Percentiles rank a stretch among this genome's conserved stretches.
phyloP scores from a whole-genome alignment of 495 filamentous ascomycete species.

The Choiromyces venosus region DNA sequence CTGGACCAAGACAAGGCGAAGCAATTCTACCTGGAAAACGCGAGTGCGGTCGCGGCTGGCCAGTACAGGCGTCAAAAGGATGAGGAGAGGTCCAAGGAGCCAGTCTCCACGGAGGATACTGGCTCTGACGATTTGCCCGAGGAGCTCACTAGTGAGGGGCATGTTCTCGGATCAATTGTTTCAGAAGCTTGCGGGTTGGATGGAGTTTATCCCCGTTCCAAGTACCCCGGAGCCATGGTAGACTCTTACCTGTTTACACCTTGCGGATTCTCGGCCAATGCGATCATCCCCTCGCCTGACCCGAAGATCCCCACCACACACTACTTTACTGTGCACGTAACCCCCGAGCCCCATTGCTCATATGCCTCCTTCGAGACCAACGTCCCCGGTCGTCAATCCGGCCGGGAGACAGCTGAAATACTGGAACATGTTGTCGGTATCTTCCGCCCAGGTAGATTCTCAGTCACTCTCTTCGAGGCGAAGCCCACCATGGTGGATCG shows the following conservation, averaged over 20 bases:
- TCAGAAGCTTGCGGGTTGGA: constrained; percentile 85
- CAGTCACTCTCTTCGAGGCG: constrained; percentile 92
- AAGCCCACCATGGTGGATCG: constrained; percentile 54
- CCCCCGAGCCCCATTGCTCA: constrained; percentile 95
- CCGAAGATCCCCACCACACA: constrained; percentile 57
- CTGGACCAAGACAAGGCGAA: constrained; percentile 86
- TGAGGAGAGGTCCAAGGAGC: constrained; percentile 46
- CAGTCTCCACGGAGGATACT: constrained; percentile 46
- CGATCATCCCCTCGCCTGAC: constrained; percentile 77
- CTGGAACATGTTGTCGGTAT: constrained; percentile 91
- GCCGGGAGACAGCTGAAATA: constrained; percentile 80
- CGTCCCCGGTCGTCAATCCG: constrained; percentile 82
- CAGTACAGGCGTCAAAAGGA: constrained; percentile 60
- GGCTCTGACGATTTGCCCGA: constrained; percentile 58
- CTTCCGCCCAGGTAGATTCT: constrained; percentile 95
- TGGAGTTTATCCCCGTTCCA: constrained; percentile 76
- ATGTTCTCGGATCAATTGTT: constrained; percentile 86
- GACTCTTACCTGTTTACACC: constrained; percentile 96
- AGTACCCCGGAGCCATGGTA: constrained; percentile 87
- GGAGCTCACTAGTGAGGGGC: constrained; percentile 83
- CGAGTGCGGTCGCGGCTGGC: constrained; percentile 80
- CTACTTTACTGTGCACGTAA: constrained; percentile 99
- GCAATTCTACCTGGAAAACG: constrained; percentile 93
- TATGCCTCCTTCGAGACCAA: constrained; percentile 99
- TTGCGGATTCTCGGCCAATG: constrained; percentile 97